phyloP scores from a whole-genome alignment of 306 rosid genomes.

The Vigna trinervia region DNA sequence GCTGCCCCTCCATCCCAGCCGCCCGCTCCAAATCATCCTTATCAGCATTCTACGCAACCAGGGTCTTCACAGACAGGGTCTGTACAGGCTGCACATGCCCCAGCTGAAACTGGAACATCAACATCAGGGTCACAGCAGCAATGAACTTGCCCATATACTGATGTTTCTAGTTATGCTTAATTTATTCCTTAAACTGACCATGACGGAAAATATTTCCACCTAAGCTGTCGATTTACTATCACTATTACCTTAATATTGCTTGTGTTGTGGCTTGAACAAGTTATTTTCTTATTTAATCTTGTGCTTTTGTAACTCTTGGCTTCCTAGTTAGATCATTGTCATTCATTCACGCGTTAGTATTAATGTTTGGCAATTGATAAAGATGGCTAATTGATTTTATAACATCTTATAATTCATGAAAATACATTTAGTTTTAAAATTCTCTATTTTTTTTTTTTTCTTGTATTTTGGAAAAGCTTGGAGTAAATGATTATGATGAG shows the following conservation, averaged over 20 bases:
- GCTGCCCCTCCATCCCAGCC: slow-evolving; percentile 57
- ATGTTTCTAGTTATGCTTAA: slow-evolving; percentile 35
- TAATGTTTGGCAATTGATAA: neutral
- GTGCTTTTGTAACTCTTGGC: slow-evolving; percentile 37
- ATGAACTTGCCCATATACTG: slow-evolving; percentile 34
- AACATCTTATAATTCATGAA: neutral
- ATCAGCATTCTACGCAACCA: slow-evolving; percentile 61
- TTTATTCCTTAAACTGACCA: slow-evolving; percentile 10
- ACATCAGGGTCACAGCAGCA: slow-evolving; percentile 53
- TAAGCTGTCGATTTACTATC: slow-evolving; percentile 11
- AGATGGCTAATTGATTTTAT: slow-evolving; percentile 14
- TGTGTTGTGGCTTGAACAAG: slow-evolving; percentile 37
- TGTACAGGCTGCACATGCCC: slow-evolving; percentile 53
- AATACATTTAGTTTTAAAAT: neutral
- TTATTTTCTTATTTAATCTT: slow-evolving; percentile 30
- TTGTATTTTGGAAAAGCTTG: neutral
- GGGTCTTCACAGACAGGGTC: slow-evolving; percentile 52
- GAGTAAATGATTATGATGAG: too few species aligned
- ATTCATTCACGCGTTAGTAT: slow-evolving; percentile 2
- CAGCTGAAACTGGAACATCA: slow-evolving; percentile 57
- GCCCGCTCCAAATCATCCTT: slow-evolving; percentile 56
- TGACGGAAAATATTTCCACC: slow-evolving; percentile 30
- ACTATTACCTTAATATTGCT: slow-evolving; percentile 14
- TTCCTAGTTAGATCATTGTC: slow-evolving; percentile 1
- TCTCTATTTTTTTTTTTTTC: neutral